A percentile compares a stretch with the other conserved stretches of the same genome.
phyloP scores from a whole-genome alignment of 2,329 filamentous ascomycete genomes.

The Diaporthe ampelina region DNA sequence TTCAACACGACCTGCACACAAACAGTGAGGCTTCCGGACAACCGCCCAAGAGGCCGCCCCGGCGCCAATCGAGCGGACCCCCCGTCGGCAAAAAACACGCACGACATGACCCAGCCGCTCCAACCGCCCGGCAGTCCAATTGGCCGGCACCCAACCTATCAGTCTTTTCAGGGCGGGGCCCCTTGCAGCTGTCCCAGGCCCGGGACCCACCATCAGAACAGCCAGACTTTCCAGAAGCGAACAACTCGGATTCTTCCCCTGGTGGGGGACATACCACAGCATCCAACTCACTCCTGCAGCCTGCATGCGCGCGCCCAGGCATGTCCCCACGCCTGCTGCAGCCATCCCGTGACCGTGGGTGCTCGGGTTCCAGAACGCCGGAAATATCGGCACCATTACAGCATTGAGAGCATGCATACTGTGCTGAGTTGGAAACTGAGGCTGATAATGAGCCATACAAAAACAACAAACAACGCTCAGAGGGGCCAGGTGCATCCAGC shows the following conservation, averaged over 20 bases:
- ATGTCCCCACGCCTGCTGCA: neutral
- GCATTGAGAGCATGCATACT: neutral
- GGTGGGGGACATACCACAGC: neutral
- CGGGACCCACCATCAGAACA: no score
- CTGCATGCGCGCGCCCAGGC: conserved; percentile 20
- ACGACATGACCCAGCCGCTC: neutral
- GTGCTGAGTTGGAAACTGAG: neutral
- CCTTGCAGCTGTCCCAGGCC: neutral
- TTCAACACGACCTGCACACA: neutral
- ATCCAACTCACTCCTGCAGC: no score
- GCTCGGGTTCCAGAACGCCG: conserved; percentile 3
- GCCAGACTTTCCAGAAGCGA: neutral
- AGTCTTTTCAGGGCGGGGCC: neutral
- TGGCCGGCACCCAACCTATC: conserved; percentile 10
- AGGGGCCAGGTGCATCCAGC: no score
- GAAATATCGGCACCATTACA: conserved; percentile 8
- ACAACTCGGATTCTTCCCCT: conserved; percentile 15
- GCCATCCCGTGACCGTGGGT: conserved; percentile 1
- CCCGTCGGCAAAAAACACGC: neutral
- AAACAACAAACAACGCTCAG: no score
- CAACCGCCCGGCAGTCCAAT: conserved; percentile 15
- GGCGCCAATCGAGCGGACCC: conserved; percentile 33
- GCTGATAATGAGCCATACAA: no score
- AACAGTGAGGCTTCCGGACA: neutral
- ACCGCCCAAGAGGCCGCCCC: conserved; percentile 5